Evolutionary conservation across 768 basidiomycete species (phyloP), one percentile per base, ranked within the genome.

Genomic region (Dendrothele bispora): DNA sequence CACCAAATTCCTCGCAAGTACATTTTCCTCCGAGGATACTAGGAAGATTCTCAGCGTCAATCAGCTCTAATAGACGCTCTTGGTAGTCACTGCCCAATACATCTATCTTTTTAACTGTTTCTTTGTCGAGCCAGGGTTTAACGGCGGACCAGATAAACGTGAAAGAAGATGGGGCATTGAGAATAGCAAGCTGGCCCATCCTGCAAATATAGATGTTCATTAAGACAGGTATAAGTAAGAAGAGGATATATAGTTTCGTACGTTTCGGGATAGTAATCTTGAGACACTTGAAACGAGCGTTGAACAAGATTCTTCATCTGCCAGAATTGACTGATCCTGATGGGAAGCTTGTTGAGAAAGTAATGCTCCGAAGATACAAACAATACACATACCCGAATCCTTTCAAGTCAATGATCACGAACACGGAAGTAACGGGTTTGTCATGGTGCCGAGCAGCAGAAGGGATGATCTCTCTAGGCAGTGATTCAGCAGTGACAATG

Each of bases 181-280:
- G 70, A 51, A 90, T 79, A 5, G 74, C 77, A 25, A 88, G 65
- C 59, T 85, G 80, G 2, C 85, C 85, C 86, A 88, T 86, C 3
- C 87, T 88, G 51, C 18, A 47, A 7, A 26, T 20, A 39, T 17
- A 32, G 14, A 44, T 29, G 45, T 20, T n/a, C 32, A 34, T 48
- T 11, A 36, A 20, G 50, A 27, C 17, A 24, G 10, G 20, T 15
- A 18, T 3, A 39, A 37, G 22, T 4, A 28, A 42, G 5, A 7
- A 30, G 18, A 11, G 5, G 25, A 35, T 21, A 20, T 32, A 15
- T 21, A 18, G 35, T n/a, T 21, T 59, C 78, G 44, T 59, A 88
- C 86, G 83, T 83, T 60, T 90, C 87, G 1, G 87, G 87, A 53
- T 75, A 89, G 63, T 86, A 89, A 55, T 87, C 84, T 62, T 89